A percentile compares a stretch with the other conserved stretches of the same genome.
Conservation (phyloP, 2,329 filamentous ascomycete species). For the Verticillium longisporum region DNA sequence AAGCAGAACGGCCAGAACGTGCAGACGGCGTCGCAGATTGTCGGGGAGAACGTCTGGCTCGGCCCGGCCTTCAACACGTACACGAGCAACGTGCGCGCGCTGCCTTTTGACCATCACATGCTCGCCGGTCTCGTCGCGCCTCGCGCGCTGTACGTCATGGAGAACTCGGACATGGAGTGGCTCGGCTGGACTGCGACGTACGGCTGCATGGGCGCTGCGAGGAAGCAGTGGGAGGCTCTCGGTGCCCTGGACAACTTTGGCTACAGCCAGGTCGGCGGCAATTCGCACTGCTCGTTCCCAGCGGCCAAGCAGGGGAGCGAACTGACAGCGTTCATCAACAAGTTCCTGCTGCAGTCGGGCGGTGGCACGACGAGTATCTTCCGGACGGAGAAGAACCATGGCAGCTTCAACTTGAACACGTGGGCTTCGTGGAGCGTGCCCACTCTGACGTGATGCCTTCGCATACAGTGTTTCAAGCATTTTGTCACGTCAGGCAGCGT, state of each 20-base stretch:
- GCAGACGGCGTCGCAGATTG: conserved; percentile 41
- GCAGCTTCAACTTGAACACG: conserved; percentile 7
- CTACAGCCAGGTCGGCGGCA: conserved; percentile 38
- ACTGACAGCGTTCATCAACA: conserved; percentile 41
- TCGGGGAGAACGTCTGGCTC: conserved; percentile 49
- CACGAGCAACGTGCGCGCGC: conserved; percentile 38
- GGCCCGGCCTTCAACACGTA: conserved; percentile 40
- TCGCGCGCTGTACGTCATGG: conserved; percentile 40
- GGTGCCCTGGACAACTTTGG: conserved; percentile 40
- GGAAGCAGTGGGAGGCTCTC: conserved; percentile 38
- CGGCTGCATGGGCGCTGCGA: conserved; percentile 41
- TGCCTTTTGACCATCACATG: conserved; percentile 46
- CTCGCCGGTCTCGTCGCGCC: conserved; percentile 44
- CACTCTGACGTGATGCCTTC: not conserved
- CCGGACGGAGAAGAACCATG: conserved; percentile 5
- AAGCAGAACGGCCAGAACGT: conserved; percentile 37
- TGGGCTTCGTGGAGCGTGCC: conserved; percentile 9
- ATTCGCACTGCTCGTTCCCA: conserved; percentile 45
- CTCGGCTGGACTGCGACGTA: conserved; percentile 39
- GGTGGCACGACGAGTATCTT: conserved; percentile 5
- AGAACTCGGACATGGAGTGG: conserved; percentile 44
- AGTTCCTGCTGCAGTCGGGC: conserved; percentile 29
- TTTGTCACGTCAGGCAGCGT: too few species aligned
- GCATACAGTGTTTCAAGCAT: too few species aligned
- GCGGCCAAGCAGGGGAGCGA: conserved; percentile 31